phyloP scores from a whole-genome alignment of 176 grass and related monocot species.

The Avena insularis region DNA sequence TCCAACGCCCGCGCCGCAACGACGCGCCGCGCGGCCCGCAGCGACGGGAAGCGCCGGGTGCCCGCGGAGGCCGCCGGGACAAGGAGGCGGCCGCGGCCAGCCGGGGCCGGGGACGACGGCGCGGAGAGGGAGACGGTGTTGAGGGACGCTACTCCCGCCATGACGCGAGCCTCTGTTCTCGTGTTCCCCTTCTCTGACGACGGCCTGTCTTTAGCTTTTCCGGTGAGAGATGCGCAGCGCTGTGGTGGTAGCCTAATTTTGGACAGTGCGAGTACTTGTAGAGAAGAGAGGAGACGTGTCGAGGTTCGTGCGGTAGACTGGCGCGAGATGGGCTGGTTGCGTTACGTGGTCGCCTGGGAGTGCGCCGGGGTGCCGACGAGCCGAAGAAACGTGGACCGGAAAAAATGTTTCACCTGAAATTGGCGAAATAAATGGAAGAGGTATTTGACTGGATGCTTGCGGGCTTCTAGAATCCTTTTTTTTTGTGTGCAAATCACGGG shows the following conservation, averaged over 20 bases:
- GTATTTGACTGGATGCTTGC: background rate
- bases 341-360: slow-evolving; percentile 31
- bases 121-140: slow-evolving; percentile 51
- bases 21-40: slow-evolving; percentile 2
- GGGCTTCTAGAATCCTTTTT: background rate
- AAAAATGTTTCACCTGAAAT: background rate
- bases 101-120: slow-evolving; percentile 12
- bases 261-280: background rate
- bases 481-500: too few species aligned
- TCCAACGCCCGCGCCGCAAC: slow-evolving; percentile 45
- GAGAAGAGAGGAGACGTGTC: slow-evolving; percentile 32
- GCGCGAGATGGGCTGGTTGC: background rate
- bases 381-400: background rate
- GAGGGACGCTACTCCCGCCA: slow-evolving; percentile 50
- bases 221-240: background rate
- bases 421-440: background rate
- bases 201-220: background rate
- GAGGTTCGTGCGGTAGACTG: background rate
- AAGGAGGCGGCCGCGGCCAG: background rate
- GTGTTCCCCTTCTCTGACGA: background rate
- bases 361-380: slow-evolving; percentile 10
- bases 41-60: slow-evolving; percentile 12
- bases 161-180: background rate
- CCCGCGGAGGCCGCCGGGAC: background rate
- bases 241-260: background rate